phyloP scores from a whole-genome alignment of 345 rosid species.

The Eucalyptus virginea region DNA sequence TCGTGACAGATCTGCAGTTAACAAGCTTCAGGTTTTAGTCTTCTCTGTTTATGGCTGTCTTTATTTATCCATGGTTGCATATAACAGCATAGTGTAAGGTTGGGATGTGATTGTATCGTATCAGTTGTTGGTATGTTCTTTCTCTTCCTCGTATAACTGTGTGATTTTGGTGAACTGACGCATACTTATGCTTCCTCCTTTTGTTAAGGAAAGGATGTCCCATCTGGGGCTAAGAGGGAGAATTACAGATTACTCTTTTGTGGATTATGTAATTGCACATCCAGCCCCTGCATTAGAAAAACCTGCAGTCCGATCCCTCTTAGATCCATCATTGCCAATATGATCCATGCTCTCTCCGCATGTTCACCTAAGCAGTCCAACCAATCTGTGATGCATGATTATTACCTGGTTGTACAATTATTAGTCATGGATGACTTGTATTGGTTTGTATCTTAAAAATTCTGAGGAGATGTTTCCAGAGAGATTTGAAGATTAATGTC shows the following conservation, averaged over 20 bases:
- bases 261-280: not conserved
- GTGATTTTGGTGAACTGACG: not conserved
- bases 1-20: constrained; percentile 95
- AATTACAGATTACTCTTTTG: not conserved
- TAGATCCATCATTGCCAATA: not conserved
- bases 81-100: not conserved
- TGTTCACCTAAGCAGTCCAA: not conserved
- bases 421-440: not conserved
- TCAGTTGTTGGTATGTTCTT: not conserved
- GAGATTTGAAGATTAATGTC: not conserved
- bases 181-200: not conserved
- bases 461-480: not conserved
- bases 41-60: not conserved
- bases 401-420: not conserved
- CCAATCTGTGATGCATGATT: not conserved
- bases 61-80: not conserved
- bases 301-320: not conserved
- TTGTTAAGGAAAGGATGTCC: not conserved
- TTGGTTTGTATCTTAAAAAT: not conserved
- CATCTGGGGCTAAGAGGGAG: not conserved
- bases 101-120: not conserved
- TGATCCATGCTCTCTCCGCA: not conserved
- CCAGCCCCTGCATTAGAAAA: not conserved
- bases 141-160: not conserved
- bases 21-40: constrained; percentile 74